Evolutionary conservation across 768 basidiomycete genomes (phyloP).

Genomic region (Collybia nuda): DNA sequence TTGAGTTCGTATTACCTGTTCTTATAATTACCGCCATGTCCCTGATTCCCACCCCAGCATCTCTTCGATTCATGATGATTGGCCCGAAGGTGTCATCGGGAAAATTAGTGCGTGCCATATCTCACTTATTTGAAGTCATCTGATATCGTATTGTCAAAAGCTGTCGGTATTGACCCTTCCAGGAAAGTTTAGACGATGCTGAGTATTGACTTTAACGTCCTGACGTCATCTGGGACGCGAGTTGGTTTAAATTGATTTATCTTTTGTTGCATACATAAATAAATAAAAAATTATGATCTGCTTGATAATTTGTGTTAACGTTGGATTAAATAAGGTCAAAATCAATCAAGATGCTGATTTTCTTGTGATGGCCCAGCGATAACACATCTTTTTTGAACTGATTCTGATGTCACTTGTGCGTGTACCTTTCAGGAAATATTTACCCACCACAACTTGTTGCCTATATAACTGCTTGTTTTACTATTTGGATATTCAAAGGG

Average conservation of each 20-base stretch:
- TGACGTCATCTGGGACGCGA: no score
- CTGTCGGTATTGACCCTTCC: slow-evolving; percentile 28
- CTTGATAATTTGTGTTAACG: no score
- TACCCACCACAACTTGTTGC: no score
- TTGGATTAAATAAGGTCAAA: no score
- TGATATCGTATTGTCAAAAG: slow-evolving; percentile 8
- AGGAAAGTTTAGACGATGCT: slow-evolving; percentile 8
- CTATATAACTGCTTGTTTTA: no score
- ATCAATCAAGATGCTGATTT: no score
- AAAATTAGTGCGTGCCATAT: slow-evolving; percentile 24
- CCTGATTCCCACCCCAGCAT: slow-evolving; percentile 13
- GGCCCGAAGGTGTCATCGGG: slow-evolving; percentile 28
- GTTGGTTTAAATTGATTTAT: neutral
- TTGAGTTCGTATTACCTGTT: slow-evolving; percentile 17
- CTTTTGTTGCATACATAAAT: no score
- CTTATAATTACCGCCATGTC: neutral
- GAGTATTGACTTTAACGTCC: neutral
- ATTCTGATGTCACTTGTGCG: no score
- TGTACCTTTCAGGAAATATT: neutral
- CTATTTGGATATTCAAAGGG: neutral
- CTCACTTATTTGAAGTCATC: neutral
- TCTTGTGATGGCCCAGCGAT: no score
- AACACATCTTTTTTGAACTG: no score
- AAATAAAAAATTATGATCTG: no score
- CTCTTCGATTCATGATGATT: slow-evolving; percentile 25